Evolutionary conservation across 257 asterid species (phyloP).

Genomic region (Solanum sejunctum): DNA sequence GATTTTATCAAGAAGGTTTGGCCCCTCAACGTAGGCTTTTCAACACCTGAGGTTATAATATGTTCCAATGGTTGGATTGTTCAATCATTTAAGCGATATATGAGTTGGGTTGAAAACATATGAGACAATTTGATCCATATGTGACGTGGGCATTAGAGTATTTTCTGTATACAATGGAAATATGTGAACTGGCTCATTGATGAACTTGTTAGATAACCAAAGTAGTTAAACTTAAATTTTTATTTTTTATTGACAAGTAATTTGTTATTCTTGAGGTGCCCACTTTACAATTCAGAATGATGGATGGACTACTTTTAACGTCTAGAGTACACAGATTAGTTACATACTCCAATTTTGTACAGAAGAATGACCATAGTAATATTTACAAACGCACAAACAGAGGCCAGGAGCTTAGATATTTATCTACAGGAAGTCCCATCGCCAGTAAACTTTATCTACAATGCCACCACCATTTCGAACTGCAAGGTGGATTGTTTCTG

Average conservation of each 20-base stretch:
- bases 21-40: too few relatives aligned
- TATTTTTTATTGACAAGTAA: background rate
- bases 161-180: background rate
- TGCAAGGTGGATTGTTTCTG: conserved; percentile 90
- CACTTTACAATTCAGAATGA: background rate
- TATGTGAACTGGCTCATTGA: background rate
- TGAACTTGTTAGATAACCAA: background rate
- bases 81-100: too few relatives aligned
- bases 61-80: too few relatives aligned
- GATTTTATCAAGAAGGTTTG: too few relatives aligned
- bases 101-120: too few relatives aligned
- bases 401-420: conserved; percentile 11
- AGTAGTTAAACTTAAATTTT: background rate
- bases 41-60: too few relatives aligned
- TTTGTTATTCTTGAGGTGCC: background rate
- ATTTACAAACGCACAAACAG: conserved; percentile 40
- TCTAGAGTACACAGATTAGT: background rate
- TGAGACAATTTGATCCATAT: too few relatives aligned
- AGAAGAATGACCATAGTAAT: conserved; percentile 6
- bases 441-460: conserved; percentile 93
- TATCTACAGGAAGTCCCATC: conserved; percentile 83
- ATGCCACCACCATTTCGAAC: conserved; percentile 63
- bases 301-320: background rate
- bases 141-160: too few relatives aligned
- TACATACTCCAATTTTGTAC: conserved; percentile 17